These are phyloP conservation scores for Gliomastix tumulicola DNA, from an alignment of 2,329 filamentous ascomycete species.

Conservation along the genomic window DNA sequence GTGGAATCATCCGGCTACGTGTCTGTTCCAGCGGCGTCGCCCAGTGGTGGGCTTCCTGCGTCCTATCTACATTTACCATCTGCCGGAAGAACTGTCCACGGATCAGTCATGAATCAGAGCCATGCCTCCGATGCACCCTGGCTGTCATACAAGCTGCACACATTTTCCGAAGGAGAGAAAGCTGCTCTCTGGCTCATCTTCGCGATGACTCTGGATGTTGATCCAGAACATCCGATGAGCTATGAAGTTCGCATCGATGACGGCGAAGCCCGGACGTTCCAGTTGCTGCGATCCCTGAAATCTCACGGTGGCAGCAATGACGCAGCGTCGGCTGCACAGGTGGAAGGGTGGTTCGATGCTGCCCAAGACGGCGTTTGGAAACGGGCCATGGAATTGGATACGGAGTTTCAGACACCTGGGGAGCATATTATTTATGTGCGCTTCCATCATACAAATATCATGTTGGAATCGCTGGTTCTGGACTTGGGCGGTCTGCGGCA, in stretches of 20 bases:
- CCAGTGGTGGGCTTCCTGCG: slow-evolving; percentile 2
- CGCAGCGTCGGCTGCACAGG: too few relatives aligned
- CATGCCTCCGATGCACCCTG: too few relatives aligned
- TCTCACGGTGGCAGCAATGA: too few relatives aligned
- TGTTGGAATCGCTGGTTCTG: slow-evolving; percentile 46
- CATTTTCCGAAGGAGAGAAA: background rate
- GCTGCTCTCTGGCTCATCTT: background rate
- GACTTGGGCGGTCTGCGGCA: slow-evolving; percentile 42
- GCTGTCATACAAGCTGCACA: background rate
- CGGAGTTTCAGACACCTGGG: background rate
- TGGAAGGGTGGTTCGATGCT: slow-evolving; percentile 14
- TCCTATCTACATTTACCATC: slow-evolving; percentile 6
- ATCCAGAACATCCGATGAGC: slow-evolving; percentile 4
- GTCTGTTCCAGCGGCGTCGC: slow-evolving; percentile 18
- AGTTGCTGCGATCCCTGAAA: slow-evolving; percentile 15
- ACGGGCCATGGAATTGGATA: background rate
- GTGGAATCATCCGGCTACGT: slow-evolving; percentile 51
- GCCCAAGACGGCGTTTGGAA: slow-evolving; percentile 8
- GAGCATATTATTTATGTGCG: background rate
- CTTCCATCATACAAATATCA: slow-evolving; percentile 29
- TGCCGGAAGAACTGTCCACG: background rate
- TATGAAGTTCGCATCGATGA: slow-evolving; percentile 12
- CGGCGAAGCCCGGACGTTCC: slow-evolving; percentile 9
- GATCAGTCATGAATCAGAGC: too few relatives aligned
- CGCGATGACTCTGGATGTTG: background rate